Evolutionary conservation across 768 basidiomycete species (phyloP).

Genomic region (Phanerochaete carnosa): DNA sequence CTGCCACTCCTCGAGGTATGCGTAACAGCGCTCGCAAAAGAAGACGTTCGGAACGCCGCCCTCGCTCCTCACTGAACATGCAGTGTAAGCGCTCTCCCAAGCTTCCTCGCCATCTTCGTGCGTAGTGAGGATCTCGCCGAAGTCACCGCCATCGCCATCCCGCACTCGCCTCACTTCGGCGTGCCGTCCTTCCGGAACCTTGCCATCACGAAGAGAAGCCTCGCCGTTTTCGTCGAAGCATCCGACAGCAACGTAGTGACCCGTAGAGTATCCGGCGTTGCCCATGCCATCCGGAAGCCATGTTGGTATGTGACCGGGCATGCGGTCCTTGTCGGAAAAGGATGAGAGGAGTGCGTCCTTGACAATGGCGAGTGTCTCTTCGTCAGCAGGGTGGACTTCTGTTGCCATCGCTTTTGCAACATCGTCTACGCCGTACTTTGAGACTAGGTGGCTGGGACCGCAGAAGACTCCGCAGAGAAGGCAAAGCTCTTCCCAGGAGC

Average conservation of each 20-base stretch:
- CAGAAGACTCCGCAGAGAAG: constrained; percentile 1
- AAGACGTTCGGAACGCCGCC: constrained; percentile 2
- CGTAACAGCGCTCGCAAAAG: constrained; percentile 6
- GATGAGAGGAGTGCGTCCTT: neutral
- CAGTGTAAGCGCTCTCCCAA: neutral
- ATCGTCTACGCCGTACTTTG: neutral
- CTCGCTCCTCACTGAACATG: neutral
- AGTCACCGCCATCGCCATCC: neutral
- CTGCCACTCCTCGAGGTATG: neutral
- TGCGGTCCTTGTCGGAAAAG: neutral
- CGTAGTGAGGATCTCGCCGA: neutral
- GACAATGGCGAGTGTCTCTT: neutral
- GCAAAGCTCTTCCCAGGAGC: constrained; percentile 7
- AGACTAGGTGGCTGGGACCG: neutral
- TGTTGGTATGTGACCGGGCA: neutral
- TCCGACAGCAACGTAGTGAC: constrained; percentile 1
- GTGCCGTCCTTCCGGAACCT: neutral
- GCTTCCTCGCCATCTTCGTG: neutral
- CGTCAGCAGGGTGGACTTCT: neutral
- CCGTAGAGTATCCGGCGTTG: neutral
- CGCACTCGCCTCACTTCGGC: constrained; percentile 1
- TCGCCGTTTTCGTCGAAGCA: neutral
- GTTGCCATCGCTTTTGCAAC: neutral
- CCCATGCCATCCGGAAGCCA: constrained; percentile 5
- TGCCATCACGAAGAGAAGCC: neutral